Evolutionary conservation across 2,329 filamentous ascomycete genomes (phyloP).

Genomic region (Fusarium nodosum): DNA sequence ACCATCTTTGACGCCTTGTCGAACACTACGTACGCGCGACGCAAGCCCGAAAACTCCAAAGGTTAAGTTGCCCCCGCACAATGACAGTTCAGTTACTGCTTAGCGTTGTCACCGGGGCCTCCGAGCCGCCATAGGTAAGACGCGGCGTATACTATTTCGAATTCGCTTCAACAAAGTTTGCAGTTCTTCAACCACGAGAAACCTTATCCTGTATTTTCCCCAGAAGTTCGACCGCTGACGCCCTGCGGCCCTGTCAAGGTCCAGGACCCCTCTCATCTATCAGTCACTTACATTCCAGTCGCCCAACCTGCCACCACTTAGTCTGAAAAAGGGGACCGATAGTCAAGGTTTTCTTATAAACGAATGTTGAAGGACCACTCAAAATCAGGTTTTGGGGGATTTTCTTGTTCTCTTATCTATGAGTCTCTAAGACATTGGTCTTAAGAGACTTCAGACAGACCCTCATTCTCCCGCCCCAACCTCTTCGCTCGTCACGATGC

Average conservation of each 20-base stretch:
- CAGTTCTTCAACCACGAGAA: slow-evolving; percentile 27
- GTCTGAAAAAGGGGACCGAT: slow-evolving; percentile 12
- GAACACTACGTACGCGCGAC: slow-evolving; percentile 13
- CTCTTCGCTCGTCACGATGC: slow-evolving; percentile 30
- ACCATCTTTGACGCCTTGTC: slow-evolving; percentile 25
- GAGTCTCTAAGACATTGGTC: slow-evolving; percentile 32
- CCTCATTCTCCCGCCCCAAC: slow-evolving; percentile 12
- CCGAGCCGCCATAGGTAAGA: slow-evolving; percentile 32
- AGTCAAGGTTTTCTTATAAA: slow-evolving; percentile 31
- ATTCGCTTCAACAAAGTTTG: slow-evolving; percentile 32
- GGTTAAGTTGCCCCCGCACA: slow-evolving; percentile 22
- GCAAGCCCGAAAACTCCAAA: slow-evolving; percentile 27
- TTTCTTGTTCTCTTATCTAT: slow-evolving; percentile 11
- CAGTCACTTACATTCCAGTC: slow-evolving; percentile 43
- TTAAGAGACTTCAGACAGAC: slow-evolving; percentile 1
- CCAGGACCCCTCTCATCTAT: slow-evolving; percentile 30
- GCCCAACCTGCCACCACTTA: slow-evolving; percentile 26
- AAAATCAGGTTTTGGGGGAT: slow-evolving; percentile 21
- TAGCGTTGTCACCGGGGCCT: slow-evolving; percentile 32
- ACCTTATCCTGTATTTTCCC: slow-evolving; percentile 31
- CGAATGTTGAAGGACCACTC: background rate
- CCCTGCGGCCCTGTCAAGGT: slow-evolving; percentile 14
- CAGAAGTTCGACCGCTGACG: slow-evolving; percentile 12
- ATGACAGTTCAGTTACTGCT: slow-evolving; percentile 14
- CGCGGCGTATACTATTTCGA: slow-evolving; percentile 30